These are phyloP conservation scores for Aspergillus hancockii DNA, from an alignment of 495 filamentous ascomycete genomes.

Conservation along the genomic window DNA sequence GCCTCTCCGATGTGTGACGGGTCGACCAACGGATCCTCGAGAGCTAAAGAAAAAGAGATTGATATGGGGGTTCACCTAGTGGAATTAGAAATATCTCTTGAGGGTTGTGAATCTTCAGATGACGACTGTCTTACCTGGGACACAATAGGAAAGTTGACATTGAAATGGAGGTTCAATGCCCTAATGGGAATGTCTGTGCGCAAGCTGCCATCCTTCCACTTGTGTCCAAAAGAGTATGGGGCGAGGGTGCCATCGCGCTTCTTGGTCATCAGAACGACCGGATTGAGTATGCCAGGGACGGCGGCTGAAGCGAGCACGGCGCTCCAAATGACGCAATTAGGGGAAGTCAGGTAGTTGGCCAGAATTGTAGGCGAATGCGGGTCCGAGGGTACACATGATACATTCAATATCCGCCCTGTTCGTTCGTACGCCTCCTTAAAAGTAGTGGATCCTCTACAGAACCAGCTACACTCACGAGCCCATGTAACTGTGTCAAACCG, in stretches of 20 bases:
- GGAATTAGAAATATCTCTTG: conserved; percentile 10
- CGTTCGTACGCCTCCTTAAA: conserved; percentile 94
- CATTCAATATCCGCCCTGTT: conserved; percentile 92
- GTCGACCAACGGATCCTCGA: conserved; percentile 83
- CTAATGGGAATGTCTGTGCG: conserved; percentile 95
- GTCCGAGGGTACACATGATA: conserved; percentile 95
- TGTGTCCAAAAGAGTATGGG: conserved; percentile 92
- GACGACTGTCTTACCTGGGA: conserved; percentile 57
- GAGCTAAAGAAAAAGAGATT: conserved; percentile 98
- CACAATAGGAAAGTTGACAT: conserved; percentile 96
- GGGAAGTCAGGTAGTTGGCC: conserved; percentile 89
- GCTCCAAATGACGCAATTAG: conserved; percentile 97
- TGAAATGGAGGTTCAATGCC: conserved; percentile 91
- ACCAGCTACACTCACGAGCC: conserved; percentile 87
- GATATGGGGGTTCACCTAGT: conserved; percentile 87
- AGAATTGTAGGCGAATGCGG: conserved; percentile 91
- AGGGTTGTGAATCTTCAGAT: neutral
- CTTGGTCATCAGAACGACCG: conserved; percentile 97
- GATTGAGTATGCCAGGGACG: conserved; percentile 93
- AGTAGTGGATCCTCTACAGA: conserved; percentile 82
- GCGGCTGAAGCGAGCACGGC: conserved; percentile 94
- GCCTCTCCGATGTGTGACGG: conserved; percentile 90
- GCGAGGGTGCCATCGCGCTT: conserved; percentile 68
- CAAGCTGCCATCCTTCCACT: conserved; percentile 96
- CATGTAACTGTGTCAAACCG: conserved; percentile 92